Percentiles rank a stretch among this genome's conserved stretches.
Conservation (phyloP, 768 basidiomycete genomes). For the Mycena galopus region DNA sequence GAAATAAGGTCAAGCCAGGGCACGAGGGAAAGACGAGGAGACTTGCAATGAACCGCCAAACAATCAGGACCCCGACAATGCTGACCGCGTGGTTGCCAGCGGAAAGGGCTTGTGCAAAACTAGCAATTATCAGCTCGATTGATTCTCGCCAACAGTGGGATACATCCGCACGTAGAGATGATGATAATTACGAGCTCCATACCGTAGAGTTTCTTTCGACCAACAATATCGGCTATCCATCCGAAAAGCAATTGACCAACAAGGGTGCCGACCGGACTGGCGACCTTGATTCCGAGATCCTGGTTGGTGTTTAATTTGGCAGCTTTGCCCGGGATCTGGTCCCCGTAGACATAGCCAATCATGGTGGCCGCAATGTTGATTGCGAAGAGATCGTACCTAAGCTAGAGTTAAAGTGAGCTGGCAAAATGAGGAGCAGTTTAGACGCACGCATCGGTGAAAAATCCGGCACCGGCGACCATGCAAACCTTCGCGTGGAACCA, state of each 20-base stretch:
- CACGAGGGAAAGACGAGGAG: too few relatives aligned
- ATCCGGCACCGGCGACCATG: neutral
- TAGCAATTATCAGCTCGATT: conserved; percentile 70
- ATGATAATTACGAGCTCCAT: conserved; percentile 81
- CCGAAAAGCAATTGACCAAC: neutral
- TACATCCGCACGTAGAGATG: too few relatives aligned
- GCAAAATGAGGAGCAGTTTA: neutral
- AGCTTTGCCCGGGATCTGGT: neutral
- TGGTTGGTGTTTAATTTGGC: neutral
- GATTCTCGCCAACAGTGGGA: conserved; percentile 47
- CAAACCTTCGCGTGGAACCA: conserved; percentile 4
- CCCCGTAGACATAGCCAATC: neutral
- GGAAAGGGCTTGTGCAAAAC: conserved; percentile 85
- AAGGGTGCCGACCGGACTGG: neutral
- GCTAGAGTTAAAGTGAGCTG: too few relatives aligned
- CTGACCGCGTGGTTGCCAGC: conserved; percentile 75
- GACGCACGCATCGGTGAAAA: conserved; percentile 8
- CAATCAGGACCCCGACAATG: conserved; percentile 81
- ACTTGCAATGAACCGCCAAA: conserved; percentile 81
- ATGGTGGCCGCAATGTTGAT: neutral
- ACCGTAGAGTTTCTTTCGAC: conserved; percentile 52
- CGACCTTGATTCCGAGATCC: neutral
- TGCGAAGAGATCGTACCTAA: neutral
- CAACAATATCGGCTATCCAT: neutral
- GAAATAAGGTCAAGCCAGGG: too few relatives aligned